Evolutionary conservation across 1,284 basidiomycete genomes (phyloP), one percentile per base, ranked within the genome.

Genomic region (Tilletia caries): DNA sequence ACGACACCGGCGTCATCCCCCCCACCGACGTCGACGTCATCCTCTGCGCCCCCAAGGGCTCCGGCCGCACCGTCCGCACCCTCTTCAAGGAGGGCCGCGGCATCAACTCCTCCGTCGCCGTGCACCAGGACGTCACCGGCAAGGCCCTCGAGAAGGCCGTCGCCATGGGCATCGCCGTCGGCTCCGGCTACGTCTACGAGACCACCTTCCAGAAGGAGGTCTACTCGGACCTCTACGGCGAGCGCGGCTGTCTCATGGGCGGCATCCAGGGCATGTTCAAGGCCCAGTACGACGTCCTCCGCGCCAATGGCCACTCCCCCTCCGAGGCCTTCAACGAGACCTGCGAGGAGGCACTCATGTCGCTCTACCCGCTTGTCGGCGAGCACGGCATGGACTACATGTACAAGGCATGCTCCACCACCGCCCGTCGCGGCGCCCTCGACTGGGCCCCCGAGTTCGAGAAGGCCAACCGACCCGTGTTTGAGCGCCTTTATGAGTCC

Each of bases 241-340:
- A 99, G 88, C 95, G 95, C 88, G 96, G 96, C 89, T 95, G 97
- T 83, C 89, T 98, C 82, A 98, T 98, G 95, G 95, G 95, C 83
- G 95, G 91, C 85, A 98, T 98, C 85, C 90, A 99, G 91, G 96
- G 95, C 80, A 90, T 99, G 85, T 98, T 99, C 92, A 88, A 94
- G 82, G 95, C 95, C 67, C 94, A 98, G 86, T 99, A 99, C 90
- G 91, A 98, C 87, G 92, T 98, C 73, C 92, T 99, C 83, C 93
- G 95, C 83, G 92, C 91, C 85, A 98, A 99, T 85, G 96, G 96
- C 74, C 95, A 98, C 89, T 88, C 89, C 20, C 96, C 95, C 71
- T 97, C 95, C 58, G 95, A 99, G 86, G 95, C 93, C 71, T 98
- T 99, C 90, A 98, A 99, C 86, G 95, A 99, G 88, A 98, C 96